Conservation (phyloP, 2,329 filamentous ascomycete species). For the Simplicillium sp. region DNA sequence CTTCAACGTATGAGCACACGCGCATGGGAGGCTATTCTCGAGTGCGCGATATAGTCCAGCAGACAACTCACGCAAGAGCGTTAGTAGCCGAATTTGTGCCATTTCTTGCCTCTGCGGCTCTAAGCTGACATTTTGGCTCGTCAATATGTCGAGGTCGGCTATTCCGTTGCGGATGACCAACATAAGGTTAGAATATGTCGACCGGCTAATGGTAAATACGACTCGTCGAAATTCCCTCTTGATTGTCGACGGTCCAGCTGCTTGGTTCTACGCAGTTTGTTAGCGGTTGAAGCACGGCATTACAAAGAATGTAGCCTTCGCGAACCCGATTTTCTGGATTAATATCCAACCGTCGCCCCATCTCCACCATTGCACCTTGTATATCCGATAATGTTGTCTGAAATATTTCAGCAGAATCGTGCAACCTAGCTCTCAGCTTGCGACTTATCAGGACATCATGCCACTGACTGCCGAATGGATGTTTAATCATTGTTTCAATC, state of each 20-base stretch:
- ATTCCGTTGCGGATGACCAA: background rate
- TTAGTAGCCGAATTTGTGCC: too few relatives aligned
- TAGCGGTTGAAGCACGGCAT: background rate
- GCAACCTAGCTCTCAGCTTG: slow-evolving; percentile 14
- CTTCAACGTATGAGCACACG: background rate
- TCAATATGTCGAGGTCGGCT: too few relatives aligned
- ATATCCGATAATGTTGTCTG: slow-evolving; percentile 14
- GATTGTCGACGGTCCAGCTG: background rate
- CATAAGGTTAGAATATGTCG: background rate
- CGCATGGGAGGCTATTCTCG: too few relatives aligned
- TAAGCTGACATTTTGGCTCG: too few relatives aligned
- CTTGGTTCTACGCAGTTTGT: background rate
- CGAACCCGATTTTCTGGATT: background rate
- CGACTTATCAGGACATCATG: slow-evolving; percentile 7
- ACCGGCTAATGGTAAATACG: slow-evolving; percentile 7
- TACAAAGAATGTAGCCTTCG: background rate
- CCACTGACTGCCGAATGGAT: slow-evolving; percentile 19
- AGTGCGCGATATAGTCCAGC: too few relatives aligned
- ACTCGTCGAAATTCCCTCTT: slow-evolving; percentile 6
- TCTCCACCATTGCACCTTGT: slow-evolving; percentile 9
- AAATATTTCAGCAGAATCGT: slow-evolving; percentile 13
- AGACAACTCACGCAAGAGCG: too few relatives aligned
- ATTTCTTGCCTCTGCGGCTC: too few relatives aligned
- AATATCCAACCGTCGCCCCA: slow-evolving; percentile 7
- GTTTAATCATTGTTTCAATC: slow-evolving; percentile 17